Base-by-base conservation (phyloP, 805 yeast species). In the Barnettozyma californica region DNA sequence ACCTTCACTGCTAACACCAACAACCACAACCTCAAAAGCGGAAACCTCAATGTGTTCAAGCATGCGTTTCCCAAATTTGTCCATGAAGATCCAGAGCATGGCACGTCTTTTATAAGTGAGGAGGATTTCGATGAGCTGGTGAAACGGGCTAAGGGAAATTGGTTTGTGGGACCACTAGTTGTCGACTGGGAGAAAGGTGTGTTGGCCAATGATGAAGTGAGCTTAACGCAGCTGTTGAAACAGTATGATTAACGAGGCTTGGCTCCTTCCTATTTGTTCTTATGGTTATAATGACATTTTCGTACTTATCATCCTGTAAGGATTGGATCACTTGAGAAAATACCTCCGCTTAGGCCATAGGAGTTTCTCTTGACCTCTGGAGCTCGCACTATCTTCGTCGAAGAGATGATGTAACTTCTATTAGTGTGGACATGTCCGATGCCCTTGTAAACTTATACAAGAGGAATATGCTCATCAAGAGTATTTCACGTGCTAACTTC, bases 121-220 rank as follows among this genome's bases (percentile, higher is more conserved):
- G 48, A 48, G 7, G 50, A 52, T 13, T 57, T 47, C 20, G 26
- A 49, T 1, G 34, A 51, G 37, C 54, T 56, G 49, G 23, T 42
- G 36, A 26, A 58, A 51, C 26, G 37, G 9, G 34, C 41, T 9
- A 35, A 33, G 16, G 54, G 54, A 18, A 62, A 62, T 0, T 53
- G 59, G 53, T 71, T 64, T 53, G 68, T 56, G 3, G 67, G 73
- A 1, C 84, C 84, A 1, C 64, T 79, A 40, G 67, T 80, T 16
- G 83, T 82, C 14, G 86, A 82, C 62, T 82, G 87, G 86, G 79
- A 76, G 53, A 71, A 78, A 54, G 73, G 74, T 44, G 59, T 70
- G 60, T 67, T 80, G 21, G 86, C 87, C 2, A 72, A 75, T 37
- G 72, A 77, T 53, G 73, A 68, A 43, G 57, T 63, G 6, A 64